phyloP scores from a whole-genome alignment of 768 basidiomycete genomes.

The Amanita rimosa region DNA sequence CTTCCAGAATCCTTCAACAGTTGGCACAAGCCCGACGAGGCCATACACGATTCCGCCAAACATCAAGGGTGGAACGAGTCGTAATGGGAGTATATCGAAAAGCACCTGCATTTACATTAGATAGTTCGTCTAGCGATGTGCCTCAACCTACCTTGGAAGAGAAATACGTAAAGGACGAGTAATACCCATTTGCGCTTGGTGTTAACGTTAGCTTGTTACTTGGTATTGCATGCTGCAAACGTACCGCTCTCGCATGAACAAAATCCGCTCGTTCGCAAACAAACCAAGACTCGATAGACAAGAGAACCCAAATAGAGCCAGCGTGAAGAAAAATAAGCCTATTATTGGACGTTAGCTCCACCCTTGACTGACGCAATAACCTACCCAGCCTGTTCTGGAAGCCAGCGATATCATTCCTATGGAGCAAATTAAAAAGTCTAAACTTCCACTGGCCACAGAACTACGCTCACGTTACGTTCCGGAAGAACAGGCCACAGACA shows the following conservation, averaged over 20 bases:
- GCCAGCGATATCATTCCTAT: slow-evolving; percentile 89
- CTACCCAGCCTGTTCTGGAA: slow-evolving; percentile 90
- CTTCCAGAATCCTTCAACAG: slow-evolving; percentile 90
- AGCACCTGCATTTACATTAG: slow-evolving; percentile 44
- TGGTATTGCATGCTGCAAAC: slow-evolving; percentile 9
- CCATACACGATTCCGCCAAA: slow-evolving; percentile 95
- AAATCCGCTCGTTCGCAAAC: slow-evolving; percentile 89
- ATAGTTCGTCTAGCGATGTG: neutral
- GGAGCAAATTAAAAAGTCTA: neutral
- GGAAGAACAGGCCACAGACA: slow-evolving; percentile 90
- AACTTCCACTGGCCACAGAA: neutral
- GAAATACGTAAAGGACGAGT: slow-evolving; percentile 95
- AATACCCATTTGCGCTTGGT: slow-evolving; percentile 78
- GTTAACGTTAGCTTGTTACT: neutral
- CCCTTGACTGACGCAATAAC: neutral
- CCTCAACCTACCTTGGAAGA: slow-evolving; percentile 63
- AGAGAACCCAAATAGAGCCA: slow-evolving; percentile 96
- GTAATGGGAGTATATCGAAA: slow-evolving; percentile 91
- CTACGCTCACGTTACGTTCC: slow-evolving; percentile 58
- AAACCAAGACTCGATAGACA: slow-evolving; percentile 88
- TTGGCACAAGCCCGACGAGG: slow-evolving; percentile 89
- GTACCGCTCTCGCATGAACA: slow-evolving; percentile 98
- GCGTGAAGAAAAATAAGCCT: slow-evolving; percentile 95
- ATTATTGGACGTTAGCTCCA: neutral
- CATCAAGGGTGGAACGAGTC: slow-evolving; percentile 89